Evolutionary conservation across 2,329 filamentous ascomycete genomes (phyloP).

Genomic region (Boeremia exigua): DNA sequence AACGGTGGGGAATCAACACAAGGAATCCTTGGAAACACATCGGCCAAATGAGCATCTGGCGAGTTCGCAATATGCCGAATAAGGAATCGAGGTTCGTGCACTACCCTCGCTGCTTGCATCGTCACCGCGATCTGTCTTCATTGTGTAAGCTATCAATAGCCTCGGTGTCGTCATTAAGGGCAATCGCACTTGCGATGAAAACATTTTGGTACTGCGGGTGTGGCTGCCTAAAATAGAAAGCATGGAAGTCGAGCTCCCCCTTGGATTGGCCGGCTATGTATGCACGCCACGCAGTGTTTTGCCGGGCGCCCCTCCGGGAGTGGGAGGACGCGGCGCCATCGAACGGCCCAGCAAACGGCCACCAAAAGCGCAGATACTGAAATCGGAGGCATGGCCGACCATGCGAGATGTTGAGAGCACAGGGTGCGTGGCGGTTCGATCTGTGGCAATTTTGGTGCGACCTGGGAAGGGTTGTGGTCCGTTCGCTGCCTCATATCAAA

Average conservation of each 20-base stretch:
- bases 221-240: constrained; percentile 13
- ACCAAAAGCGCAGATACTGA: constrained; percentile 4
- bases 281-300: background rate
- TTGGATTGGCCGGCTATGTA: background rate
- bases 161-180: constrained; percentile 5
- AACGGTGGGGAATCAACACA: constrained; percentile 4
- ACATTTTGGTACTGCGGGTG: constrained; percentile 1
- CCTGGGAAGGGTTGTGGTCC: constrained; percentile 2
- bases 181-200: background rate
- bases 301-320: constrained; percentile 7
- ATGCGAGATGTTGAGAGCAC: constrained; percentile 2
- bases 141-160: constrained; percentile 8
- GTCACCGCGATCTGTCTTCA: background rate
- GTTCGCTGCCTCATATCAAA: constrained; percentile 14
- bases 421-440: constrained; percentile 3
- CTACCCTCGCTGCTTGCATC: background rate
- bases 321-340: constrained; percentile 14
- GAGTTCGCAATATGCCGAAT: background rate
- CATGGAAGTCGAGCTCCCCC: background rate
- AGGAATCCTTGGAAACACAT: constrained; percentile 8
- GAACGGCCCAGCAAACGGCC: constrained; percentile 9
- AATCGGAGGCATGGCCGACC: constrained; percentile 4
- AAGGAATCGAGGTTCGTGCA: constrained; percentile 5
- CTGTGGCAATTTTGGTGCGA: constrained; percentile 15
- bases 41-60: constrained; percentile 4